Percentiles rank a stretch among this genome's conserved stretches.
phyloP scores from a whole-genome alignment of 371 early-diverging fungal species.

The Catenaria anguillulae region DNA sequence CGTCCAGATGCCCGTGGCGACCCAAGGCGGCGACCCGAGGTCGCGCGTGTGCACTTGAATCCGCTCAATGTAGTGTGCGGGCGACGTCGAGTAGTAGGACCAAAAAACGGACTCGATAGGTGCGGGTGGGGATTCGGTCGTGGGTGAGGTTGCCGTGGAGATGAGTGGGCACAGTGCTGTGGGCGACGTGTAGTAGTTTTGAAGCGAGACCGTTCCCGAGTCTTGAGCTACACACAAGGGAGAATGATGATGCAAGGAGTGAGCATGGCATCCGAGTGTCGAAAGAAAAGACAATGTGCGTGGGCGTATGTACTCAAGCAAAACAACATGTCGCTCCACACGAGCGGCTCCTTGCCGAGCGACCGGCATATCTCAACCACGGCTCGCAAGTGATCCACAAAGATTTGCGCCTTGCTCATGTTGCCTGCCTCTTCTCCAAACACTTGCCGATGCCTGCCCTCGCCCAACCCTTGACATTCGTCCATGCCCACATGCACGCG shows the following conservation, averaged over 20 bases:
- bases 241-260: too few relatives aligned
- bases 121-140: conserved; percentile 7
- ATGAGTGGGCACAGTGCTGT: conserved; percentile 13
- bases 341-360: conserved; percentile 51
- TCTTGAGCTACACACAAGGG: conserved; percentile 15
- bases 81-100: conserved; percentile 69
- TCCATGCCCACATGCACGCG: conserved; percentile 78
- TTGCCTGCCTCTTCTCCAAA: conserved; percentile 33
- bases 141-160: conserved; percentile 14
- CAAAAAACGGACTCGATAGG: conserved; percentile 61
- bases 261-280: too few relatives aligned
- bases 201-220: conserved; percentile 60
- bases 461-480: conserved; percentile 44
- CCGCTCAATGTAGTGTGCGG: conserved; percentile 52
- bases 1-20: conserved; percentile 62
- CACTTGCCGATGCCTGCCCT: conserved; percentile 58
- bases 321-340: conserved; percentile 76
- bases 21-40: conserved; percentile 56
- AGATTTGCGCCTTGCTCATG: conserved; percentile 54
- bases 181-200: conserved; percentile 47
- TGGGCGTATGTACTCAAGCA: conserved; percentile 24
- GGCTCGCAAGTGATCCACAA: conserved; percentile 54
- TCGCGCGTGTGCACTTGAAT: conserved; percentile 58
- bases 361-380: conserved; percentile 52
- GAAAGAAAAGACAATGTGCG: too few relatives aligned